phyloP scores from a whole-genome alignment of 2,329 filamentous ascomycete species.

The Dothidotthia symphoricarpi region DNA sequence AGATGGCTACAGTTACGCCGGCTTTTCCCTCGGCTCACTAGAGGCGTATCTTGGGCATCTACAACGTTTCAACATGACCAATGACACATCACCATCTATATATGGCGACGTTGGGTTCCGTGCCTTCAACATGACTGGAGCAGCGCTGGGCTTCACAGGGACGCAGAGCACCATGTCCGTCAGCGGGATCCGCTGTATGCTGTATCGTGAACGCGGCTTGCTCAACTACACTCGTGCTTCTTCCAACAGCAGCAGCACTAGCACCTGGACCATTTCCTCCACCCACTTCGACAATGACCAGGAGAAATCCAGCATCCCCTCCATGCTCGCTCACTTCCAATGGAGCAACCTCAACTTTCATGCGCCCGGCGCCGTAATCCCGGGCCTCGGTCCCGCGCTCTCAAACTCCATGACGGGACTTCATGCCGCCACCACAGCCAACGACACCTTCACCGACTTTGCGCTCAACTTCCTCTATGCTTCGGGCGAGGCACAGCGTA shows the following conservation, averaged over 20 bases:
- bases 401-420: too few species aligned
- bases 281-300: neutral
- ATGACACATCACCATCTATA: neutral
- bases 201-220: neutral
- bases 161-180: neutral
- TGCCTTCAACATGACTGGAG: constrained; percentile 1
- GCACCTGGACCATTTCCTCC: neutral
- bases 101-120: neutral
- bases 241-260: neutral
- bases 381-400: constrained; percentile 3
- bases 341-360: constrained; percentile 5
- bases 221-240: neutral
- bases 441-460: constrained; percentile 4
- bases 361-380: constrained; percentile 1
- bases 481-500: constrained; percentile 12
- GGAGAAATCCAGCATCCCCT: constrained; percentile 1
- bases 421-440: neutral
- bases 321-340: constrained; percentile 1
- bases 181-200: neutral
- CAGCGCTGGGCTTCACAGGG: neutral
- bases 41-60: constrained; percentile 3
- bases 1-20: constrained; percentile 1
- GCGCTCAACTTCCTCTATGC: constrained; percentile 13
- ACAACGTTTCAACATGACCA: neutral
- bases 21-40: neutral